These are phyloP conservation scores for Dioscorea alata DNA, from an alignment of 106 monocot species.

Conservation along the genomic window DNA sequence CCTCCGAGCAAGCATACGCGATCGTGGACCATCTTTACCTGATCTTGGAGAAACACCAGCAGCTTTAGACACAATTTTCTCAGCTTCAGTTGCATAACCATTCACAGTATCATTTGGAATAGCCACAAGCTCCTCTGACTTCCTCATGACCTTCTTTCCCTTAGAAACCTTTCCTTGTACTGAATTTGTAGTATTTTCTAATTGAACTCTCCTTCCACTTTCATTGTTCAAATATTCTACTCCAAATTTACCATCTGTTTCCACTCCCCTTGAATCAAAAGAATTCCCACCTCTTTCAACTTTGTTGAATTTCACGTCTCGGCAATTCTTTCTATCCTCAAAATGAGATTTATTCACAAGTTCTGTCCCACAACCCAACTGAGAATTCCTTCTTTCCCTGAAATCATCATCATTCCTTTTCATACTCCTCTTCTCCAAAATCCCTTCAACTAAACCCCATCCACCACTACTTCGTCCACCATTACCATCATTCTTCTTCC, in stretches of 20 bases:
- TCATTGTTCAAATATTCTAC: background rate
- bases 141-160: background rate
- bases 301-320: too few relatives aligned
- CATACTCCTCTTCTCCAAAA: slow-evolving; percentile 19
- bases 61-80: slow-evolving; percentile 4
- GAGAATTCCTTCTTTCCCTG: background rate
- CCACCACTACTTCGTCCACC: slow-evolving; percentile 14
- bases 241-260: background rate
- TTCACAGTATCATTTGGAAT: background rate
- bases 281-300: background rate
- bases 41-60: slow-evolving; percentile 4
- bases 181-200: background rate
- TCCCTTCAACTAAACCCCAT: slow-evolving; percentile 35
- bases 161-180: background rate
- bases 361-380: too few relatives aligned
- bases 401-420: background rate
- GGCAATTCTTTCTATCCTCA: background rate
- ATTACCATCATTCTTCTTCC: slow-evolving; percentile 1
- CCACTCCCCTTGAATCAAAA: background rate
- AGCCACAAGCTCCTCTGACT: background rate
- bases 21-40: slow-evolving; percentile 4
- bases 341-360: too few relatives aligned
- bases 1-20: slow-evolving; percentile 8
- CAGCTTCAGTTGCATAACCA: background rate
- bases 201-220: background rate